These are phyloP conservation scores for Parascedosporium putredinis DNA, from an alignment of 2,329 filamentous ascomycete species.

Conservation along the genomic window DNA sequence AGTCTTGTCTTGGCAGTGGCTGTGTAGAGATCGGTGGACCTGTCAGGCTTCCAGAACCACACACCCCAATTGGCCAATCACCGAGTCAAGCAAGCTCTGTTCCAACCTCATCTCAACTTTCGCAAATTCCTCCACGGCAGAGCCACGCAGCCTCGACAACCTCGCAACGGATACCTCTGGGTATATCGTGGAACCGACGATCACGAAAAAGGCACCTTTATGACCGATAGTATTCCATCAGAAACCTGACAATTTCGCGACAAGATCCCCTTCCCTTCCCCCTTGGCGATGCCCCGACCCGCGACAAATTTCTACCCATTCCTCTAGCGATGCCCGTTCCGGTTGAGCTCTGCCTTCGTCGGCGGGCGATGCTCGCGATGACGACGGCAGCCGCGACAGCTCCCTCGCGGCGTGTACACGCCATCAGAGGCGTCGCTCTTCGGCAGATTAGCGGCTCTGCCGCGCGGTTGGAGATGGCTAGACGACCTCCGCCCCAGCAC, in stretches of 20 bases:
- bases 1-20: slow-evolving; percentile 1
- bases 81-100: background rate
- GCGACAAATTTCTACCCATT: background rate
- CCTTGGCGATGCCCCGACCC: background rate
- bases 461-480: background rate
- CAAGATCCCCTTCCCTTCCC: no score
- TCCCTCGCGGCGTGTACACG: background rate
- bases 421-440: background rate
- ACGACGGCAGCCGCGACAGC: background rate
- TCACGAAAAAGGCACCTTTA: no score
- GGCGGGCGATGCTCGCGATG: background rate
- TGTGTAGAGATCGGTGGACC: slow-evolving; percentile 3
- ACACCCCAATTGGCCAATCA: background rate
- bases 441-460: background rate
- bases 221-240: no score
- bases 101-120: background rate
- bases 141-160: background rate
- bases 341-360: background rate
- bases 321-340: background rate
- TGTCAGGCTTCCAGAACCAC: background rate
- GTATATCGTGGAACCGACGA: no score
- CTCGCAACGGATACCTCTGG: background rate
- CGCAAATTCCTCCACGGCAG: background rate
- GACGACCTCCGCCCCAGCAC: no score
- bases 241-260: no score